Base-by-base conservation (phyloP, 495 filamentous ascomycete species). In the Bacidia gigantensis region DNA sequence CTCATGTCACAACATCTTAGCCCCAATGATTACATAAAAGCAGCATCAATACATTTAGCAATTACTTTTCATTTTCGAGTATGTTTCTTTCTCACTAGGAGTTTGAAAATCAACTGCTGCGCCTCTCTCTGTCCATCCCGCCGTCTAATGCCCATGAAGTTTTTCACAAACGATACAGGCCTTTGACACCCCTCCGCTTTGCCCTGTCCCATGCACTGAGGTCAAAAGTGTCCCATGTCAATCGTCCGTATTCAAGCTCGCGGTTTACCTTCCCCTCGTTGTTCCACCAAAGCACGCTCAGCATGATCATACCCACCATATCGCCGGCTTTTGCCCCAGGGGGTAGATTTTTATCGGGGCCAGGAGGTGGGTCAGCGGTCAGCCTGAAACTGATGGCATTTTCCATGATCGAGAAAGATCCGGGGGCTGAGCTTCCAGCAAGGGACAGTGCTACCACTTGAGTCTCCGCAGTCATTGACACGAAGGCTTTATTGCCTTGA, bases 161-260 rank as follows among this genome's bases (percentile, higher is more conserved):
- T n/a, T n/a, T n/a, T n/a, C n/a, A n/a, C n/a, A n/a, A n/a, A n/a
- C n/a, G n/a, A n/a, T n/a, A n/a, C n/a, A n/a, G n/a, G n/a, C n/a
- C n/a, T n/a, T n/a, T n/a, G n/a, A n/a, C n/a, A n/a, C n/a, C n/a
- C n/a, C n/a, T n/a, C n/a, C n/a, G n/a, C n/a, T n/a, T n/a, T n/a
- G n/a, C n/a, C n/a, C n/a, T n/a, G n/a, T n/a, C n/a, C n/a, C n/a
- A n/a, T n/a, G n/a, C n/a, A n/a, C n/a, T n/a, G n/a, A 50, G 18
- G 10, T 32, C 24, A 46, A 52, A 52, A 47, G 25, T 38, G 14
- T 52, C 18, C 50, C 50, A 52, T 10, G 38, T 46, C 5, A 52
- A 29, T 9, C 50, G 14, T 3, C 50, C 50, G 26, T 52, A 52
- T 38, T 52, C 50, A 17, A 52, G 46, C 21, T 52, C 50, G 11